Conservation (phyloP, 805 yeast genomes). For the Tetrapisispora nanseiensis region DNA sequence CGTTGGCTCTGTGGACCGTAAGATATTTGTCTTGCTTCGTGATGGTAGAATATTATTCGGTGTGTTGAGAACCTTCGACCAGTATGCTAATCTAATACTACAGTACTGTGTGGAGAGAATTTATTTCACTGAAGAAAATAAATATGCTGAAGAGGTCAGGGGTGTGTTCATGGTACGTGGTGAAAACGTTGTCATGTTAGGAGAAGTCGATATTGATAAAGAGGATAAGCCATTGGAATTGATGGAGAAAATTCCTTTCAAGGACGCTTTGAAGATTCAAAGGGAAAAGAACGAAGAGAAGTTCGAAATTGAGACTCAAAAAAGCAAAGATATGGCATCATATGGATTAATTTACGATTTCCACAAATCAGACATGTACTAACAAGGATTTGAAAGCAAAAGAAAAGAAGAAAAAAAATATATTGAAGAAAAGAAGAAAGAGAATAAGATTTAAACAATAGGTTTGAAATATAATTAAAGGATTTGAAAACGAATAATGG, state of each 20-base stretch:
- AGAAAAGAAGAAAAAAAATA: not conserved
- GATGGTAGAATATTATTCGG: constrained; percentile 88
- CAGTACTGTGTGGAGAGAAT: constrained; percentile 87
- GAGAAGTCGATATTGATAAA: constrained; percentile 82
- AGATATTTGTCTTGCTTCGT: constrained; percentile 73
- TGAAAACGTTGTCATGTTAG: constrained; percentile 88
- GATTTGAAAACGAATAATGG: not conserved
- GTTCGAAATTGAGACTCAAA: constrained; percentile 35
- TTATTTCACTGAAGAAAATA: constrained; percentile 43
- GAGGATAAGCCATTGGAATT: constrained; percentile 62
- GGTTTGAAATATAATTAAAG: not conserved
- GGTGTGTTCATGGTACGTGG: constrained; percentile 90
- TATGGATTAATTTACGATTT: constrained; percentile 51
- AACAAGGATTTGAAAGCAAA: constrained; percentile 6
- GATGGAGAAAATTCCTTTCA: constrained; percentile 50
- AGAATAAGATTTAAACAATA: not conserved
- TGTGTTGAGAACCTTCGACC: constrained; percentile 88
- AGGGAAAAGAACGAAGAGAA: constrained; percentile 25
- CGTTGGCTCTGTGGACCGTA: constrained; percentile 73
- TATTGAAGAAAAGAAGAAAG: not conserved
- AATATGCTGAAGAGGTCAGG: constrained; percentile 65
- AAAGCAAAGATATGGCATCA: constrained; percentile 40
- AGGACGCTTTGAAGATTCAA: constrained; percentile 44
- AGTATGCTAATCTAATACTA: constrained; percentile 81
- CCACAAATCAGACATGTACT: constrained; percentile 46